Percentiles rank a stretch among this genome's conserved stretches.
These are phyloP conservation scores for Fusarium secorum DNA, from an alignment of 2,329 filamentous ascomycete genomes.

Conservation along the genomic window DNA sequence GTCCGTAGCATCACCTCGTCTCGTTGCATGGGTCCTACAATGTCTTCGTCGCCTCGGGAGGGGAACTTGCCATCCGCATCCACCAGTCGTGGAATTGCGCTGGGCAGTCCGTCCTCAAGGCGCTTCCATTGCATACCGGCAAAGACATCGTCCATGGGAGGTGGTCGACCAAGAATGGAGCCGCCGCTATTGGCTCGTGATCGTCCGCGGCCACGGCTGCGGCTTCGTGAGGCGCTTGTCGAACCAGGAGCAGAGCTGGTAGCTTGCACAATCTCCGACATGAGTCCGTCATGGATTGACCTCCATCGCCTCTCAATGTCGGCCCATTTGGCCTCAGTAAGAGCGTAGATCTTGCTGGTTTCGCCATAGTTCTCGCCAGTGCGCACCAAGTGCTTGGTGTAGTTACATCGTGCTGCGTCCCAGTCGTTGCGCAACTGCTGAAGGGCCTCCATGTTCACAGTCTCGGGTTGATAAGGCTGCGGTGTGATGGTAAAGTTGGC, in stretches of 20 bases:
- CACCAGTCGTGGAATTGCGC: conserved; percentile 72
- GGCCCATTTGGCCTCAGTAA: conserved; percentile 90
- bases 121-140: conserved; percentile 54
- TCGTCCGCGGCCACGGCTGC: conserved; percentile 51
- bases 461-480: conserved; percentile 76
- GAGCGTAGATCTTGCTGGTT: conserved; percentile 85
- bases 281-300: conserved; percentile 70
- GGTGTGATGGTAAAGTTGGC: conserved; percentile 92
- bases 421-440: conserved; percentile 78
- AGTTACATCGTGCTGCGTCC: conserved; percentile 84
- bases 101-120: conserved; percentile 65
- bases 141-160: conserved; percentile 50
- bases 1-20: conserved; percentile 61
- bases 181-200: conserved; percentile 52
- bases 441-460: conserved; percentile 64
- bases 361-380: conserved; percentile 90
- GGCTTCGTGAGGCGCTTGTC: conserved; percentile 47
- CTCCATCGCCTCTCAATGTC: conserved; percentile 81
- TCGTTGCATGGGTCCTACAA: conserved; percentile 88
- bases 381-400: conserved; percentile 86
- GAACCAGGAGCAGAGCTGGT: conserved; percentile 41
- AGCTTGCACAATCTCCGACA: conserved; percentile 58
- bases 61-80: conserved; percentile 86
- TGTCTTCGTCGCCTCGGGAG: conserved; percentile 86
- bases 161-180: conserved; percentile 48